Conservation (phyloP, 208 protist species). For the Leishmania turanica region DNA sequence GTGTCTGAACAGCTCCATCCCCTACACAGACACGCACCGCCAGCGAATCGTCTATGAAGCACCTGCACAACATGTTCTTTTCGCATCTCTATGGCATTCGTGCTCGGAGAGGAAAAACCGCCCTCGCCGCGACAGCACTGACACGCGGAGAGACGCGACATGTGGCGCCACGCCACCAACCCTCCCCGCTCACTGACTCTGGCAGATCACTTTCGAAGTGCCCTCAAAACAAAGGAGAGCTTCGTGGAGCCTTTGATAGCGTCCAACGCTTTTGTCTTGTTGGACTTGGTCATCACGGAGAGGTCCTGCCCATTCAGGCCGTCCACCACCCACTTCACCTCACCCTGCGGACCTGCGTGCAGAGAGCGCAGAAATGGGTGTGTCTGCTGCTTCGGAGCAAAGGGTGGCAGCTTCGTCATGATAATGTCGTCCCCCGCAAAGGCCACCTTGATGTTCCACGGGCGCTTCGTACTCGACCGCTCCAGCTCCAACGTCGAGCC, state of each 20-base stretch:
- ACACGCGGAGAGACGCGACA: neutral
- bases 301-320: conserved; percentile 63
- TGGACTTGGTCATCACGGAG: conserved; percentile 28
- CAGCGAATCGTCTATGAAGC: neutral
- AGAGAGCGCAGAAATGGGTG: conserved; percentile 59
- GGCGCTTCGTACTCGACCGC: conserved; percentile 9
- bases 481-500: conserved; percentile 18
- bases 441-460: conserved; percentile 61
- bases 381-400: conserved; percentile 16
- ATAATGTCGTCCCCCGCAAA: conserved; percentile 46
- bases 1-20: neutral
- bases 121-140: neutral
- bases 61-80: neutral
- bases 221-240: conserved; percentile 28
- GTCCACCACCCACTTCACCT: conserved; percentile 58
- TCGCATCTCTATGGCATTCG: too few relatives aligned
- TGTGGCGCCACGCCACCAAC: neutral
- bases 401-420: conserved; percentile 48
- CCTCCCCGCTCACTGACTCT: neutral
- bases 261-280: conserved; percentile 43
- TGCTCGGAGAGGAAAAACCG: neutral
- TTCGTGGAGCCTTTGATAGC: conserved; percentile 44
- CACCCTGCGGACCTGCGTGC: conserved; percentile 31
- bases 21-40: conserved; percentile 6
- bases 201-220: conserved; percentile 13